A percentile compares a stretch with the other conserved stretches of the same genome.
Evolutionary conservation across 306 rosid species (phyloP).

Genomic region (Cucumis sativus): DNA sequence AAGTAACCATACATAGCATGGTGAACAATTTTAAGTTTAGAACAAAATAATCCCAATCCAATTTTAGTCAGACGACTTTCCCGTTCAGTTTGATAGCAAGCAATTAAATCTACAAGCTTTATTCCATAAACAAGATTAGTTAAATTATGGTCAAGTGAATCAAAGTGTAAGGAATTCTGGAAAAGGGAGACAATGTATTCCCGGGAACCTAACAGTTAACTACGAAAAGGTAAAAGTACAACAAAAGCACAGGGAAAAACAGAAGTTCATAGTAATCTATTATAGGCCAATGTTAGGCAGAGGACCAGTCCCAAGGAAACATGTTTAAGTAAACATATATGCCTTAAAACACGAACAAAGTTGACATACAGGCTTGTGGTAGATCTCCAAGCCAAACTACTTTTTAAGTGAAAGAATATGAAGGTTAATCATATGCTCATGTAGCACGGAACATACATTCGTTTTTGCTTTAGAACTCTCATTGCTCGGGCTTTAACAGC

Average conservation of each 20-base stretch:
- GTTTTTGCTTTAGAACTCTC: slow-evolving; percentile 91
- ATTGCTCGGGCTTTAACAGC: slow-evolving; percentile 88
- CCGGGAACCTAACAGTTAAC: neutral
- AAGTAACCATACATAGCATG: neutral
- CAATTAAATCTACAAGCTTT: neutral
- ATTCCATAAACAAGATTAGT: neutral
- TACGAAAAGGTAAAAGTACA: neutral
- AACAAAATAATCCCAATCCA: neutral
- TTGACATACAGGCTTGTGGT: neutral
- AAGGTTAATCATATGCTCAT: neutral
- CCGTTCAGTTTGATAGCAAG: neutral
- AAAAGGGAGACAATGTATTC: neutral
- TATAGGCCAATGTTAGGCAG: neutral
- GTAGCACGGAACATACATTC: slow-evolving; percentile 42
- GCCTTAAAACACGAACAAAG: neutral
- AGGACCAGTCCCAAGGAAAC: neutral
- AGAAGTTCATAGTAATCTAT: neutral
- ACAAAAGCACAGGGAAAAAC: neutral
- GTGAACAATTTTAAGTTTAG: neutral
- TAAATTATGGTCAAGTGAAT: neutral
- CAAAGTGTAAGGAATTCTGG: neutral
- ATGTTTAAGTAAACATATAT: neutral
- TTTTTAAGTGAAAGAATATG: neutral
- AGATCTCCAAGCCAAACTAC: neutral
- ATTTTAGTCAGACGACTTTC: neutral